Evolutionary conservation across 2,329 filamentous ascomycete genomes (phyloP).

Genomic region (Trichophyton simii): DNA sequence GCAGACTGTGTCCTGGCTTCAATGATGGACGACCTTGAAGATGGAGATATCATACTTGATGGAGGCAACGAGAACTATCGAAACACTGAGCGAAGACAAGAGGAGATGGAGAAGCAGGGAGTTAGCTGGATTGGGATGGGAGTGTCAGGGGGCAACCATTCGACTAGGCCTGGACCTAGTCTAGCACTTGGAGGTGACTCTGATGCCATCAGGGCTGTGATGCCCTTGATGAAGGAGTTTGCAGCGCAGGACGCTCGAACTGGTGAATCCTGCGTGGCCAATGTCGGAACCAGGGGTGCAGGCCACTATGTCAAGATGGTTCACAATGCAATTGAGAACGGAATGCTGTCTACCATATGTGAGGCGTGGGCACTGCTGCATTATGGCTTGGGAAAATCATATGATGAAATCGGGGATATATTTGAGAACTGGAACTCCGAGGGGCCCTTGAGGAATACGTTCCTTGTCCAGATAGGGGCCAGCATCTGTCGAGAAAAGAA

Average conservation of each 20-base stretch:
- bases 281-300: slow-evolving; percentile 49
- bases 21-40: slow-evolving; percentile 41
- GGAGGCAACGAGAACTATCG: slow-evolving; percentile 56
- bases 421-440: slow-evolving; percentile 49
- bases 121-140: slow-evolving; percentile 57
- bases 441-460: slow-evolving; percentile 49
- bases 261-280: slow-evolving; percentile 48
- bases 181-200: slow-evolving; percentile 53
- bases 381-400: slow-evolving; percentile 43
- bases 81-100: slow-evolving; percentile 51
- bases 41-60: slow-evolving; percentile 56
- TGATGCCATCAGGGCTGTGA: slow-evolving; percentile 43
- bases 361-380: slow-evolving; percentile 55
- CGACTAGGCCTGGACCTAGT: slow-evolving; percentile 52
- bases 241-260: slow-evolving; percentile 48
- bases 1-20: slow-evolving; percentile 25
- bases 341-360: slow-evolving; percentile 52
- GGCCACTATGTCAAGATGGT: slow-evolving; percentile 68
- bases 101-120: slow-evolving; percentile 42
- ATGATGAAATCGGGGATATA: slow-evolving; percentile 48
- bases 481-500: slow-evolving; percentile 47
- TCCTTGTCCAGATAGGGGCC: slow-evolving; percentile 50
- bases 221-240: slow-evolving; percentile 50
- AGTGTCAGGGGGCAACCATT: slow-evolving; percentile 57
- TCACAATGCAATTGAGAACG: slow-evolving; percentile 62